Base-by-base conservation (phyloP, 2,329 filamentous ascomycete genomes). In the Xylariaceae sp. region DNA sequence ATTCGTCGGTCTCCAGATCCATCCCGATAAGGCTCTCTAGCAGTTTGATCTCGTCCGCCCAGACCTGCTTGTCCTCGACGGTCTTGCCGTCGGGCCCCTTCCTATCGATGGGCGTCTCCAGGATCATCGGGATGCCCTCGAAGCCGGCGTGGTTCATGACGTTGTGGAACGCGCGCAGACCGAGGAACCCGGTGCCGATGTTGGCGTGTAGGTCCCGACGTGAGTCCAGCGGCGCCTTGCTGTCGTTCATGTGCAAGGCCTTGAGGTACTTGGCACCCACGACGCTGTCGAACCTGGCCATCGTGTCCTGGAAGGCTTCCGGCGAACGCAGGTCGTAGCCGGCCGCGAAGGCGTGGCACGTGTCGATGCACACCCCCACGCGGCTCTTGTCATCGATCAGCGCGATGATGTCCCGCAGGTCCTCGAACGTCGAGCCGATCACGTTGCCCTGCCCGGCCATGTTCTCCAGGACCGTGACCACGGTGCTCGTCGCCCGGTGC, bases 331-430 rank as follows among this genome's bases (percentile, higher is more conserved):
- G 75, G 72, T 99, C 95, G 71, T 98, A 95, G 5, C 95, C 95
- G 0, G 91, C 93, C 0, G 93, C 93, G 73, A 98, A 98, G 56
- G 92, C 87, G 74, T 99, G 95, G 75, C 95, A 99, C 0, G 95
- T 99, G 72, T 99, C 95, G 54, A 99, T 86, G 73, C 95, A 99
- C 18, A 99, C 92, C 44, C 93, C 95, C 1, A 99, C 88, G 29
- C 95, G 86, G 43, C 79, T 73, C 76, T 96, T 96, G 72, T 96
- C 86, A 20, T 44, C 83, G 20, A 98, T 84, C 7, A 86, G 79
- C 14, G 82, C 82, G 64, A 99, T 96, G 61, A 97, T 90, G 67
- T 92, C 89, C 12, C 88, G 82, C 45, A 99, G 81, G 67, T 99
- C 93, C 70, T 93, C 87, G 71, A 96, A 96, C 1, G 83, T 87